phyloP scores from a whole-genome alignment of 495 filamentous ascomycete genomes.

The Neurospora africana region DNA sequence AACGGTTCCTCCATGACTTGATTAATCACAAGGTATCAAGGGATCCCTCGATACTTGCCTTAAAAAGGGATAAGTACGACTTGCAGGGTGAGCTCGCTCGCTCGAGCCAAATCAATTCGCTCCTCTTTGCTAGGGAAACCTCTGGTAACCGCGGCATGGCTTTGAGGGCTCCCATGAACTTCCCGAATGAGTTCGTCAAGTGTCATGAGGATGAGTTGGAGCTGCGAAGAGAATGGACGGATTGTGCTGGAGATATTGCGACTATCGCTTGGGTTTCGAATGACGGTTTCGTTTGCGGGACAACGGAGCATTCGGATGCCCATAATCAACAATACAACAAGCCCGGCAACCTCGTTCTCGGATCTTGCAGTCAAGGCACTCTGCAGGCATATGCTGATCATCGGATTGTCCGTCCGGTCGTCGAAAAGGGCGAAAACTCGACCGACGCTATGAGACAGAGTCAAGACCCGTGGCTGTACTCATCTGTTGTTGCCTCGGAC shows the following conservation, averaged over 20 bases:
- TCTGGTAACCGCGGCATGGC: slow-evolving; percentile 20
- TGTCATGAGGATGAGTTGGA: slow-evolving; percentile 35
- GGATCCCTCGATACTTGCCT: slow-evolving; percentile 12
- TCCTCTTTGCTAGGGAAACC: slow-evolving; percentile 33
- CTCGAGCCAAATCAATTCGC: slow-evolving; percentile 17
- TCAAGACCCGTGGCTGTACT: slow-evolving; percentile 61
- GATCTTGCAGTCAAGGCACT: slow-evolving; percentile 43
- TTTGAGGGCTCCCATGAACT: slow-evolving; percentile 23
- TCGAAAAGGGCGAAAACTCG: slow-evolving; percentile 42
- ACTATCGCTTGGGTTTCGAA: slow-evolving; percentile 46
- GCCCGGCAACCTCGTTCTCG: slow-evolving; percentile 64
- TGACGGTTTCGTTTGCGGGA: slow-evolving; percentile 49
- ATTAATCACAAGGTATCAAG: slow-evolving; percentile 5
- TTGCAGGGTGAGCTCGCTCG: slow-evolving; percentile 15
- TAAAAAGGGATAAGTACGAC: slow-evolving; percentile 19
- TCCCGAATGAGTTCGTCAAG: slow-evolving; percentile 28
- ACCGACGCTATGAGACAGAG: slow-evolving; percentile 47
- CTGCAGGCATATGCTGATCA: slow-evolving; percentile 64
- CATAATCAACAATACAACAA: slow-evolving; percentile 80
- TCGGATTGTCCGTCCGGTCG: slow-evolving; percentile 44
- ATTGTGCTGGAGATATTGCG: slow-evolving; percentile 49
- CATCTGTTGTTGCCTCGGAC: slow-evolving; percentile 64
- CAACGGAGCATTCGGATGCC: slow-evolving; percentile 61
- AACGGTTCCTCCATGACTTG: slow-evolving; percentile 26
- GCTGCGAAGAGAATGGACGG: slow-evolving; percentile 37